Evolutionary conservation across 1,284 basidiomycete genomes (phyloP).

Genomic region (Ustilago shanxiensis): DNA sequence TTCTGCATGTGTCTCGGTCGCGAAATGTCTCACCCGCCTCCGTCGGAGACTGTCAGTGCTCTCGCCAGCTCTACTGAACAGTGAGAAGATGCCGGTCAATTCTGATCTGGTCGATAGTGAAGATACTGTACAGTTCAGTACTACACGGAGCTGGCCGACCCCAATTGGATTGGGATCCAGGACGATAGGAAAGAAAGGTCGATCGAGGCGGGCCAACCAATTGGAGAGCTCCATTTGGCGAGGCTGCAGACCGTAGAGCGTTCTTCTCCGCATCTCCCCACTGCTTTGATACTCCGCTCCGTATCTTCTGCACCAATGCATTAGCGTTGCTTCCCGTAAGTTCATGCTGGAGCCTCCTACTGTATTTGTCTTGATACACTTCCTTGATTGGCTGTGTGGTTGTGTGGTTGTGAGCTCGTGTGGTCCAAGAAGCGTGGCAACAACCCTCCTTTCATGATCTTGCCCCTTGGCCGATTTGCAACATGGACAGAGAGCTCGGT

Average conservation of each 20-base stretch:
- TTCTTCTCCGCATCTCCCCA: slow-evolving; percentile 7
- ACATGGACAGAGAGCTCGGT: no score
- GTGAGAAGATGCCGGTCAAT: not conserved
- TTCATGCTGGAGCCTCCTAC: not conserved
- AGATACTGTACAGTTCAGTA: no score
- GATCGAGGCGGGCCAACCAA: not conserved
- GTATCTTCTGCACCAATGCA: not conserved
- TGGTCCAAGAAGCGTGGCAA: no score
- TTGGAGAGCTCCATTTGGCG: slow-evolving; percentile 1
- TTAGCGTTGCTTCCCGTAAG: slow-evolving; percentile 6
- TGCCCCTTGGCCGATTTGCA: no score
- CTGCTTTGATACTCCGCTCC: not conserved
- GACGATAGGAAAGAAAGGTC: not conserved
- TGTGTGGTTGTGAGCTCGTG: no score
- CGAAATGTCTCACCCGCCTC: no score
- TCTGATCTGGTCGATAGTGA: not conserved
- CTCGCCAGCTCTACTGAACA: no score
- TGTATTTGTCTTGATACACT: no score
- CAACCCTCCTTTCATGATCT: not conserved
- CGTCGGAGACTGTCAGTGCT: no score
- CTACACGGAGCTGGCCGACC: no score
- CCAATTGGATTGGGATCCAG: not conserved
- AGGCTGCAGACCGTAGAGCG: not conserved
- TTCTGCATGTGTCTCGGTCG: no score
- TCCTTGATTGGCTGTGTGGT: no score